Evolutionary conservation across 352 stramenopile genomes (phyloP), one percentile per base, ranked within the genome.

Genomic region (Synura sp.): DNA sequence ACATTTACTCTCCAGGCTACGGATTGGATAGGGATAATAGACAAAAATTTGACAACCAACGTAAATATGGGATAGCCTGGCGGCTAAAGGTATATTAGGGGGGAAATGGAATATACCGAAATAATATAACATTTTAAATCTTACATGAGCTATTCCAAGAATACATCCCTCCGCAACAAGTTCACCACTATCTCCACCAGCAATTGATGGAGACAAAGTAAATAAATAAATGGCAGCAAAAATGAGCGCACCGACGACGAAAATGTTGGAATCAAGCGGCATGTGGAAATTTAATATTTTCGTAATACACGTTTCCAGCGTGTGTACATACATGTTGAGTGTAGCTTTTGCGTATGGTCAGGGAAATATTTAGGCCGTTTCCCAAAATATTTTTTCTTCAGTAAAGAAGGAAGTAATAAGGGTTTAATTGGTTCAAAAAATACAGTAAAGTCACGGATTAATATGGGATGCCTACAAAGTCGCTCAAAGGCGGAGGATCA

Each of bases 21-120:
- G 27, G 1, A 36, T 12, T 31, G 5, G 15, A 41, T 41, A 41
- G 1, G 5, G 59, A 60, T 17, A 33, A 49, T 7, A 9, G 9
- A 77, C n/a, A 71, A 44, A 15, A 88, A 5, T 75, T 94, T 86
- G 33, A 94, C 88, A 7, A 96, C 69, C 81, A 97, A 84, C 35
- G 91, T 97, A 81, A 94, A 96, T 15, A 97, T 84, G 33, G 94
- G 93, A 80, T 98, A 98, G 0, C 93, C 93, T 0, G 93, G 93
- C 1, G 69, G 74, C 2, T 12, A 60, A 12, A 60, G 12, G 2
- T 60, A 12, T 7, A 60, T 32, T 15, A 60, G 12, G 12, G 2
- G 12, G 49, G 2, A 14, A 38, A 12, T 38, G 2, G 12, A 60
- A 60, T 12, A 9, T 29, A 32, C 22, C 2, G 3, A 60, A 60